Evolutionary conservation across 768 basidiomycete genomes (phyloP), one percentile per base, ranked within the genome.

Genomic region (Tephrocybe rancida): DNA sequence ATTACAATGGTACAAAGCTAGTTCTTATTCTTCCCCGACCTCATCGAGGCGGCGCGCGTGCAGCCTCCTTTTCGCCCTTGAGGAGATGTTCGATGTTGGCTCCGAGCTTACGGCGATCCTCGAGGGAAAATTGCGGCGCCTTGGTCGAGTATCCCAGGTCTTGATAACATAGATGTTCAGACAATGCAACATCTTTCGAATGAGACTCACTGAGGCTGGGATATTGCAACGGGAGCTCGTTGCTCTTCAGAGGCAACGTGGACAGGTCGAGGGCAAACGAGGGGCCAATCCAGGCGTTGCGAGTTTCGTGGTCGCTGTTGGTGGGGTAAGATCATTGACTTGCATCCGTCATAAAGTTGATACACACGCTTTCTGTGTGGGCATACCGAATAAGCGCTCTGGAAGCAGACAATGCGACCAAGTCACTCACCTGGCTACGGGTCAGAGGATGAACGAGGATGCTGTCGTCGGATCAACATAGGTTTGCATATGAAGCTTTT

Each of bases 401-500:
- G 39, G 21, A 45, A 48, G 30, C 29, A 22, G 22, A 22, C 19
- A 22, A 7, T 16, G 5, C n/a, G 10, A 4, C n/a, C 44, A 39
- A 1, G 21, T 25, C 24, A 16, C 83, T 46, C 56, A 88, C 89
- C 75, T 84, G 68, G 61, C 90, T 86, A 27, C 79, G 76, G 10
- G 90, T 91, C 41, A 91, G 67, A 0, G 90, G 90, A 64, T 91
- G 89, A 0, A 91, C 77, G 1, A 91, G 74, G 35, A 92, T 76
- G 58, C 90, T 92, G 48, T n/a, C 25, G 11, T 18, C 37, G n/a
- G n/a, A n/a, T n/a, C n/a, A n/a, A n/a, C n/a, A n/a, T n/a, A n/a
- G n/a, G n/a, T n/a, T n/a, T n/a, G 37, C 9, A 16, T n/a, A 29
- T 19, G 32, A 1, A 52, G 26, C 25, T 22, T 24, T 24, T 26